A percentile compares a stretch with the other conserved stretches of the same genome.
These are phyloP conservation scores for Aristolochia fimbriata DNA, from an alignment of 164 flowering plant genomes.

Conservation along the genomic window DNA sequence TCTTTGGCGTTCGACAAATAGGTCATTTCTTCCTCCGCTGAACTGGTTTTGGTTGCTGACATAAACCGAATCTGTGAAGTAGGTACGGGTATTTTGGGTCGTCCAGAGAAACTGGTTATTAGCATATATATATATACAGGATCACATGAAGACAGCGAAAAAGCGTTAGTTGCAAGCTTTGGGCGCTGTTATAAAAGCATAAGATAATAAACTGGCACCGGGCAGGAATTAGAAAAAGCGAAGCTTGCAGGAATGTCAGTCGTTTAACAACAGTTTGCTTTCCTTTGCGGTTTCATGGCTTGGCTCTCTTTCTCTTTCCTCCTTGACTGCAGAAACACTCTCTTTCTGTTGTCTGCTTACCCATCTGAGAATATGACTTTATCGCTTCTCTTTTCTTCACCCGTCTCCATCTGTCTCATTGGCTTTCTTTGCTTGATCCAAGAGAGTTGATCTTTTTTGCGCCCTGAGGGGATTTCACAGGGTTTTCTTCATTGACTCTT, in stretches of 20 bases:
- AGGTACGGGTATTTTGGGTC: no score
- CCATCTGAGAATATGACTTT: slow-evolving; percentile 8
- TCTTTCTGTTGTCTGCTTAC: slow-evolving; percentile 14
- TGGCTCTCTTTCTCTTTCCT: background rate
- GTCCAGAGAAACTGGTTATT: no score
- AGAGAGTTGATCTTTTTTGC: background rate
- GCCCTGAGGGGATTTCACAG: background rate
- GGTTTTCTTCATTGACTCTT: no score
- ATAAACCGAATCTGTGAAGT: no score
- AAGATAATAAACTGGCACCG: background rate
- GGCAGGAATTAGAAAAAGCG: background rate
- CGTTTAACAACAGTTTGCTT: slow-evolving; percentile 9
- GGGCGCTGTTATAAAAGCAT: slow-evolving; percentile 2
- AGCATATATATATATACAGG: no score
- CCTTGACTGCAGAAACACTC: background rate
- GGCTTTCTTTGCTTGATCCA: slow-evolving; percentile 6
- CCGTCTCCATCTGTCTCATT: background rate
- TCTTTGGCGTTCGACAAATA: no score
- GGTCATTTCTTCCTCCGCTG: no score
- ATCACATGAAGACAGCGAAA: slow-evolving; percentile 7
- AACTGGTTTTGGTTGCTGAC: no score
- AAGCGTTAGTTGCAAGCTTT: slow-evolving; percentile 8
- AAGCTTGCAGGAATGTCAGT: slow-evolving; percentile 18
- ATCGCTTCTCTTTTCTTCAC: slow-evolving; percentile 3
- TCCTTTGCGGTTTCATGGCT: background rate